Conservation (phyloP, 208 protist genomes). For the Trypanosoma boissoni region DNA sequence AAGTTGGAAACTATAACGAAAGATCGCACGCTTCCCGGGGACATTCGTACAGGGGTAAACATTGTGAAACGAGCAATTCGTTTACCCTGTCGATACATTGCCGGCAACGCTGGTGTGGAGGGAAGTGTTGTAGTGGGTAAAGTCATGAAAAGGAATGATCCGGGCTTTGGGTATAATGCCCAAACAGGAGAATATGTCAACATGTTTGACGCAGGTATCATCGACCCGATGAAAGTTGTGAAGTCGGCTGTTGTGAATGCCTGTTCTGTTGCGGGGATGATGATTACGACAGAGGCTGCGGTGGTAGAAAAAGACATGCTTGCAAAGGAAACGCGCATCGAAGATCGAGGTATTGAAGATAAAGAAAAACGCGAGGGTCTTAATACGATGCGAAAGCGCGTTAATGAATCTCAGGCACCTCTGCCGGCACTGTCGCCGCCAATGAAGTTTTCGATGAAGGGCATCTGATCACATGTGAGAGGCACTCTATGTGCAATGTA, state of each 20-base stretch:
- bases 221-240: constrained; percentile 99
- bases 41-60: constrained; percentile 81
- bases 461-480: constrained; percentile 36
- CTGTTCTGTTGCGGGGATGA: constrained; percentile 97
- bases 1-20: constrained; percentile 83
- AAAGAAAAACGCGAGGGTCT: constrained; percentile 72
- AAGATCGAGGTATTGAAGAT: constrained; percentile 82
- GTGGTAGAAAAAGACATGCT: constrained; percentile 89
- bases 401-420: constrained; percentile 77
- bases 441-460: constrained; percentile 89
- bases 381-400: constrained; percentile 61
- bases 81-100: constrained; percentile 92
- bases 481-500: too few relatives aligned
- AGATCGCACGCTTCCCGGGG: constrained; percentile 49
- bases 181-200: constrained; percentile 95
- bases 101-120: constrained; percentile 97
- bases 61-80: constrained; percentile 78
- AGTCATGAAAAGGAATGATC: constrained; percentile 87
- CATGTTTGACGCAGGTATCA: constrained; percentile 98
- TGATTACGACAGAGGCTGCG: constrained; percentile 99
- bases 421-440: constrained; percentile 82
- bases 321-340: constrained; percentile 44
- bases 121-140: constrained; percentile 97
- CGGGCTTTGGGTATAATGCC: constrained; percentile 95
- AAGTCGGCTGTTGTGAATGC: constrained; percentile 97